Percentiles rank a stretch among this genome's conserved stretches.
These are phyloP conservation scores for Debaryomycetaceae sp. DNA, from an alignment of 1,139 yeast genomes.

Conservation along the genomic window DNA sequence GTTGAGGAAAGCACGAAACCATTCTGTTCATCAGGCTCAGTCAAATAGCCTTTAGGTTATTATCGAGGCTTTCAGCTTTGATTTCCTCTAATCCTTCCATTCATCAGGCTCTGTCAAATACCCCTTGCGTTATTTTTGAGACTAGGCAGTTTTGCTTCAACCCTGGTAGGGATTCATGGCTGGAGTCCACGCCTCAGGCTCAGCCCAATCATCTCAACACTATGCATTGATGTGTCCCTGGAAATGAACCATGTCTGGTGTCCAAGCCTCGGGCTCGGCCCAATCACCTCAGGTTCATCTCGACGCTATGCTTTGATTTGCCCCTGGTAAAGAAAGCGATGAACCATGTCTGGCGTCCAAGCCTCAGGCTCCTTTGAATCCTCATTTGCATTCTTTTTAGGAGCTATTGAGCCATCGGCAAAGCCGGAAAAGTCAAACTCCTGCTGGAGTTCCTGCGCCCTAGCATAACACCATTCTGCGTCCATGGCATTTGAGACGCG, in stretches of 20 bases:
- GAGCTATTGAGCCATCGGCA: conserved; percentile 42
- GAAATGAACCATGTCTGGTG: conserved; percentile 26
- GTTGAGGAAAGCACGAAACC: conserved; percentile 58
- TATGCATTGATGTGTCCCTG: not conserved
- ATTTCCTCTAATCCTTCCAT: no score
- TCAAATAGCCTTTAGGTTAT: no score
- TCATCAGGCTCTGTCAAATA: no score
- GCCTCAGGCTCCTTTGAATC: no score
- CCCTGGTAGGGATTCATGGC: no score
- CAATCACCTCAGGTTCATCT: no score
- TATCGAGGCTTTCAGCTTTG: no score
- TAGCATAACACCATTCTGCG: conserved; percentile 51
- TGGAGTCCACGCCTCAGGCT: not conserved
- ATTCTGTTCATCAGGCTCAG: no score
- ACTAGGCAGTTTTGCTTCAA: no score
- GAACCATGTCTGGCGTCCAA: conserved; percentile 26
- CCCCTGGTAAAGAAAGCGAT: conserved; percentile 23
- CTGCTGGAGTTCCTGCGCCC: conserved; percentile 40
- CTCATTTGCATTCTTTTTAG: no score
- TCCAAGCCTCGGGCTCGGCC: not conserved
- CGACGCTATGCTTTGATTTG: no score
- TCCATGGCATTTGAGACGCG: conserved; percentile 9
- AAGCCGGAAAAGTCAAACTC: conserved; percentile 53
- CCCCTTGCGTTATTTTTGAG: no score
- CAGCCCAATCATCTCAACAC: not conserved